Evolutionary conservation across 768 basidiomycete genomes (phyloP).

Genomic region (Ephemerocybe angulata): DNA sequence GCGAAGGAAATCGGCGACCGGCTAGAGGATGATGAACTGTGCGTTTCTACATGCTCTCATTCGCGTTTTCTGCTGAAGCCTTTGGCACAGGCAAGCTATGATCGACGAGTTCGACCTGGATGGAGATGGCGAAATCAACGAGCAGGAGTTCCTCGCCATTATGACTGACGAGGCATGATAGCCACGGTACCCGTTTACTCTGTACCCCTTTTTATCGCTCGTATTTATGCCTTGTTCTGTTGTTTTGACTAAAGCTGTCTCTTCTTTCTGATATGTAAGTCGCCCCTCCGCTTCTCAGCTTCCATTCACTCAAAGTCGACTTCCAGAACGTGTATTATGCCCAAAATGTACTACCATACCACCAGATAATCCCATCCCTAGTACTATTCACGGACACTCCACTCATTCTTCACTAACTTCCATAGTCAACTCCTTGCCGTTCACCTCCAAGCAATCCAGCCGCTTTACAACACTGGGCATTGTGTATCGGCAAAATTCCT

Average conservation of each 20-base stretch:
- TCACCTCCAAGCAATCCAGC: neutral
- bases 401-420: neutral
- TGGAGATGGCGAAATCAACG: slow-evolving; percentile 95
- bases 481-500: neutral
- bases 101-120: slow-evolving; percentile 99
- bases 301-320: neutral
- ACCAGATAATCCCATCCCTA: neutral
- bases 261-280: slow-evolving; percentile 1
- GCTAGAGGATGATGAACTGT: slow-evolving; percentile 96
- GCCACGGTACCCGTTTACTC: neutral
- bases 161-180: slow-evolving; percentile 87
- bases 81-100: slow-evolving; percentile 89
- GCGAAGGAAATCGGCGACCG: slow-evolving; percentile 96
- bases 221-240: neutral
- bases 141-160: slow-evolving; percentile 94
- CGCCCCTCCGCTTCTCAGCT: neutral
- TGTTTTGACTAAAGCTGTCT: slow-evolving; percentile 1
- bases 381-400: neutral
- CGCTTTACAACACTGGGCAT: neutral
- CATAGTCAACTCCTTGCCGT: neutral
- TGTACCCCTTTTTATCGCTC: neutral
- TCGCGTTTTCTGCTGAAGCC: neutral
- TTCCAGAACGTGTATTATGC: neutral
- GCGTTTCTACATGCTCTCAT: slow-evolving; percentile 32
- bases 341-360: slow-evolving; percentile 5